Base-by-base conservation (phyloP, 495 filamentous ascomycete genomes). In the Clavariopsis aquatica region DNA sequence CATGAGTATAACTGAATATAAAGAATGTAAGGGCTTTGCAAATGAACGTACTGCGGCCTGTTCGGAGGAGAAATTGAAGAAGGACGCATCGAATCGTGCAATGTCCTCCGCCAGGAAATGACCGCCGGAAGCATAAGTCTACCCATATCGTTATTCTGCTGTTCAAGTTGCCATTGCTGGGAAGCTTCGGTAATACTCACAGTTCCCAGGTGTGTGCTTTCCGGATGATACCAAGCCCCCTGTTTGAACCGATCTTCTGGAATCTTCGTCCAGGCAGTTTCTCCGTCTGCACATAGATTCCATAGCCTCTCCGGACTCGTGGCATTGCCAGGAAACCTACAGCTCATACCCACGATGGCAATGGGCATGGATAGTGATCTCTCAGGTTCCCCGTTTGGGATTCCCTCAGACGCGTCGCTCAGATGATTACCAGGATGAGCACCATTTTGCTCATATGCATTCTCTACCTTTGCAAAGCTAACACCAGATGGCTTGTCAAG, bases 41-140 rank as follows among this genome's bases (percentile, higher is more conserved):
- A 12, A 5, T 34, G 6, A 12, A 34, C 38, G 12, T 17, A 43
- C 38, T n/a, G 38, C 49, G 6, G 63, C 63, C 22, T 58, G 34
- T 15, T 55, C 27, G 4, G 49, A 2, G 1, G 45, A 38, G 5
- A 55, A 52, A 8, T 24, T 36, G 45, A 68, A 68, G 68, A 73
- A 73, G n/a, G 45, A 8, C 15, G 57, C 58, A 46, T 79, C 78
- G 58, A 79, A 79, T 53, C 68, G 57, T 28, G 73, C 72, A 2
- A 78, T 17, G 43, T 70, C 45, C 17, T 73, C 62, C 0, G 78
- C 8, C 56, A 79, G 4, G 38, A 43, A 43, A 43, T 43, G 13
- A 7, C 38, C 38, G 4, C 38, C 38, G 12, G 12, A 15, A 29
- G 52, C 60, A 22, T 68, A 46, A 23, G 64, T 64, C 19, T 22